Percentiles rank a stretch among this genome's conserved stretches.
Evolutionary conservation across 768 basidiomycete species (phyloP).

Genomic region (Astraeus odoratus): DNA sequence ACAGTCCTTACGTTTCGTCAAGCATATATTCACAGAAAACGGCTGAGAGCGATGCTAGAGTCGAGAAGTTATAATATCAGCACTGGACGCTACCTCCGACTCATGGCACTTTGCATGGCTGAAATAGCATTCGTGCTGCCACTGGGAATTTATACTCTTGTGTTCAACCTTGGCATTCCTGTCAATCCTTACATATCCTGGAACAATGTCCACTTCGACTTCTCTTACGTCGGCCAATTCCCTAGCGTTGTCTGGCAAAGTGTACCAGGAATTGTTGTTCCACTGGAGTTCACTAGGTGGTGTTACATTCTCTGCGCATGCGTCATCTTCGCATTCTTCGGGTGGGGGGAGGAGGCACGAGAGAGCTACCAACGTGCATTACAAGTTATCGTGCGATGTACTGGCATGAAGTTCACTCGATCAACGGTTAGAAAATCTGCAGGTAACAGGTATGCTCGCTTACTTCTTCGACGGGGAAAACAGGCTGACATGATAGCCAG

Average conservation of each 20-base stretch:
- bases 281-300: slow-evolving; percentile 39
- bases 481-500: too few species aligned
- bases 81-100: slow-evolving; percentile 40
- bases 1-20: slow-evolving; percentile 17
- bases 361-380: slow-evolving; percentile 29
- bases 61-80: slow-evolving; percentile 31
- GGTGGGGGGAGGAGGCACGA: slow-evolving; percentile 47
- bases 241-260: slow-evolving; percentile 36
- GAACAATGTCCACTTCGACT: slow-evolving; percentile 45
- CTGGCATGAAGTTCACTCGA: too few species aligned
- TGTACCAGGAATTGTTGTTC: slow-evolving; percentile 2
- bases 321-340: slow-evolving; percentile 47
- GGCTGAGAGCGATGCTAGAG: not conserved
- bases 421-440: too few species aligned
- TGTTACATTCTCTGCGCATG: slow-evolving; percentile 28
- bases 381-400: too few species aligned
- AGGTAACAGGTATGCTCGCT: too few species aligned
- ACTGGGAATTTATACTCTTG: slow-evolving; percentile 28
- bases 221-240: slow-evolving; percentile 32
- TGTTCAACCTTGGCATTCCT: slow-evolving; percentile 14
- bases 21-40: slow-evolving; percentile 5
- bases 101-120: slow-evolving; percentile 38
- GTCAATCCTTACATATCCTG: slow-evolving; percentile 39
- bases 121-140: slow-evolving; percentile 37
- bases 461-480: too few species aligned